phyloP scores from a whole-genome alignment of 495 filamentous ascomycete genomes.

The Astrothelium subdiscretum region DNA sequence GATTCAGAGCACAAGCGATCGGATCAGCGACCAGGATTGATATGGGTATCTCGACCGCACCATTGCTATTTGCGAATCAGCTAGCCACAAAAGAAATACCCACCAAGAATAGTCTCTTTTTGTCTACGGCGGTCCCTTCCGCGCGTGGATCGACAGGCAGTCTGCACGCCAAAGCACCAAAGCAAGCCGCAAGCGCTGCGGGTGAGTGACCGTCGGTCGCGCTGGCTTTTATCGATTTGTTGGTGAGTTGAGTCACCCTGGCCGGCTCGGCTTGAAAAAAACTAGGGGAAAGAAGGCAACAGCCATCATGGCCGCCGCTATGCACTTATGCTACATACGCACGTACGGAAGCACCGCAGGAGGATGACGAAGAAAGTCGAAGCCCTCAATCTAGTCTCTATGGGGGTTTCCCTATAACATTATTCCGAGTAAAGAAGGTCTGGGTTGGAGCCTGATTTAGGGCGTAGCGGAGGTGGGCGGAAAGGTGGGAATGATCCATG shows the following conservation, averaged over 20 bases:
- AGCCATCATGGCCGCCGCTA: too few species aligned
- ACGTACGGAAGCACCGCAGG: too few species aligned
- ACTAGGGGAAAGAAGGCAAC: too few species aligned
- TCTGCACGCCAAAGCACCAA: neutral
- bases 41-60: neutral
- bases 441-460: too few species aligned
- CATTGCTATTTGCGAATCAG: neutral
- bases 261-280: too few species aligned
- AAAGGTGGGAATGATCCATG: neutral
- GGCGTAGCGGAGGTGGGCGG: neutral
- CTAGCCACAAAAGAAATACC: neutral
- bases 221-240: neutral
- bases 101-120: neutral
- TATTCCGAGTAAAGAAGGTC: too few species aligned
- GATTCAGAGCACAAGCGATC: neutral
- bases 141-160: neutral
- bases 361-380: too few species aligned
- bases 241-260: neutral
- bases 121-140: neutral
- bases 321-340: too few species aligned
- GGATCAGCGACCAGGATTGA: conserved; percentile 6
- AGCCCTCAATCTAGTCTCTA: too few species aligned
- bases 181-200: neutral
- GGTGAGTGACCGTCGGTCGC: neutral
- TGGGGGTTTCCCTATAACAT: too few species aligned